phyloP scores from a whole-genome alignment of 2,329 filamentous ascomycete species.

The Stagonosporopsis rhizophila region DNA sequence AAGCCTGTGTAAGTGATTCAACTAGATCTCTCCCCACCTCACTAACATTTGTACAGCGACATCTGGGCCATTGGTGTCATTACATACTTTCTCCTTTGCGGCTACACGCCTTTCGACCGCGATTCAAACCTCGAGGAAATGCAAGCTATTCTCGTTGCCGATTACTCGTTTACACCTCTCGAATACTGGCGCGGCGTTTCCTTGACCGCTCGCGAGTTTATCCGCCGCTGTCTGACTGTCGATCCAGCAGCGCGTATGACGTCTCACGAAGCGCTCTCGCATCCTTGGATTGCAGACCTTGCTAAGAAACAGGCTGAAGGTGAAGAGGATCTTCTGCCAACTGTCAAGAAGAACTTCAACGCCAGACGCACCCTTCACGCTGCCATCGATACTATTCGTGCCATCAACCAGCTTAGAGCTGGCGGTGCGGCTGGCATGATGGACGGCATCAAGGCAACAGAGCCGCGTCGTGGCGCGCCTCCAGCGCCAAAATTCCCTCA shows the following conservation, averaged over 20 bases:
- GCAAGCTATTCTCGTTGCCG: slow-evolving; percentile 96
- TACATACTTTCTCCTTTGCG: slow-evolving; percentile 97
- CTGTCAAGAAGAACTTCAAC: slow-evolving; percentile 75
- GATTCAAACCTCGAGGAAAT: slow-evolving; percentile 99
- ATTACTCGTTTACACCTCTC: slow-evolving; percentile 92
- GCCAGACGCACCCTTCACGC: slow-evolving; percentile 70
- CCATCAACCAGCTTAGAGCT: slow-evolving; percentile 71
- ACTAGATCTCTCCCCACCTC: background rate
- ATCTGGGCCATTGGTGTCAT: slow-evolving; percentile 99
- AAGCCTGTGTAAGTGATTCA: slow-evolving; percentile 76
- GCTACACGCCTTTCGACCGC: slow-evolving; percentile 97
- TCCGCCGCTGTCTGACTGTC: slow-evolving; percentile 88
- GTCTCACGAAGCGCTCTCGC: slow-evolving; percentile 75
- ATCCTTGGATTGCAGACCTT: slow-evolving; percentile 69
- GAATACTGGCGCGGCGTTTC: slow-evolving; percentile 98
- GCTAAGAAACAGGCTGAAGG: slow-evolving; percentile 53
- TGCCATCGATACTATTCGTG: slow-evolving; percentile 71
- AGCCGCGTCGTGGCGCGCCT: slow-evolving; percentile 55
- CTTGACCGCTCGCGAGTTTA: slow-evolving; percentile 83
- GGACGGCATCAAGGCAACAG: slow-evolving; percentile 65
- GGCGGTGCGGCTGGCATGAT: slow-evolving; percentile 66
- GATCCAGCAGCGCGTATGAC: slow-evolving; percentile 89
- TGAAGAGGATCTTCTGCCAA: slow-evolving; percentile 65
- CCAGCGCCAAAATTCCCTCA: slow-evolving; percentile 43
- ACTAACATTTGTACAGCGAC: slow-evolving; percentile 62